A percentile compares a stretch with the other conserved stretches of the same genome.
Evolutionary conservation across 73 alveolate genomes (phyloP).

Genomic region (Durusdinium trenchii): DNA sequence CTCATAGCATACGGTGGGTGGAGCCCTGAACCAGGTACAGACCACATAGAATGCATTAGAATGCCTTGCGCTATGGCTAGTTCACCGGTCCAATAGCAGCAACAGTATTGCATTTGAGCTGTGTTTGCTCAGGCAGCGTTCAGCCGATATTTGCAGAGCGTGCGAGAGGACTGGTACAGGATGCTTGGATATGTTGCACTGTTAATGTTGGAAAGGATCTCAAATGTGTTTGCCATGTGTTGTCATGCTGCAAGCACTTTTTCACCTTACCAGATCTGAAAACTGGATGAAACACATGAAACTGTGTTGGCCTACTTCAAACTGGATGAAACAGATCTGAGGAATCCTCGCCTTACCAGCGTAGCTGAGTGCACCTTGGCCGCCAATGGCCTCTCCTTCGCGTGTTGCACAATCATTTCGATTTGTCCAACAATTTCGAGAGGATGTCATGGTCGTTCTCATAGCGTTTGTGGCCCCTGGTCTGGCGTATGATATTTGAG

Average conservation of each 20-base stretch:
- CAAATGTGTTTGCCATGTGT: background rate
- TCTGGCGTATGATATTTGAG: too few species aligned
- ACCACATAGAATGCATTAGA: background rate
- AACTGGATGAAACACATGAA: background rate
- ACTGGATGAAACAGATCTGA: background rate
- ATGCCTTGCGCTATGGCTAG: too few species aligned
- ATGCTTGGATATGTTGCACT: background rate
- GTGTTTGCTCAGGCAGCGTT: conserved; percentile 40
- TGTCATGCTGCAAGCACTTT: background rate
- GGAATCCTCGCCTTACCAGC: conserved; percentile 56
- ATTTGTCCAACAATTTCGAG: too few species aligned
- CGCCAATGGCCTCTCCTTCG: too few species aligned
- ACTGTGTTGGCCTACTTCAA: background rate
- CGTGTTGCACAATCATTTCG: too few species aligned
- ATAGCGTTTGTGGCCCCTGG: too few species aligned
- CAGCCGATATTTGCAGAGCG: conserved; percentile 69
- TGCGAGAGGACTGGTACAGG: conserved; percentile 95
- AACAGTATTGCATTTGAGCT: too few species aligned
- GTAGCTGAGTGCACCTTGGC: conserved; percentile 74
- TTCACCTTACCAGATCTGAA: background rate
- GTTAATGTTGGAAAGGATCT: background rate
- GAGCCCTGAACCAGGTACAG: background rate
- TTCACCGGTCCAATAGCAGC: too few species aligned
- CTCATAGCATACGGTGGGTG: background rate
- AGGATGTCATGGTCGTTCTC: too few species aligned